A percentile compares a stretch with the other conserved stretches of the same genome.
These are phyloP conservation scores for Colletotrichum sp. DNA, from an alignment of 2,329 filamentous ascomycete genomes.

Conservation along the genomic window DNA sequence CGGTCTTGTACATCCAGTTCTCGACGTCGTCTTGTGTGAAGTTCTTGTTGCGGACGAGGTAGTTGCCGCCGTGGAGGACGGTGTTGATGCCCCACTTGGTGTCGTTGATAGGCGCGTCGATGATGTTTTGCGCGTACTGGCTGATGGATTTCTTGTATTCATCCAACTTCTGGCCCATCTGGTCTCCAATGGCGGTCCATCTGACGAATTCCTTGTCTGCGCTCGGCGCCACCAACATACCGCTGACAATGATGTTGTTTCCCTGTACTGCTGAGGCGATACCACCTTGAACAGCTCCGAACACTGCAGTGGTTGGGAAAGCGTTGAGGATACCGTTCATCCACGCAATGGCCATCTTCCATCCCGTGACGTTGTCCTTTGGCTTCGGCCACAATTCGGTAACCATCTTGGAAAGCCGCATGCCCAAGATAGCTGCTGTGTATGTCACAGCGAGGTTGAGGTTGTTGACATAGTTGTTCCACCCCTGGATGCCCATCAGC, in stretches of 20 bases:
- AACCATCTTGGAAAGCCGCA: neutral
- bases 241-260: neutral
- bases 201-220: neutral
- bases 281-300: neutral
- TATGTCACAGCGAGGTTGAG: neutral
- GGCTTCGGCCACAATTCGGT: neutral
- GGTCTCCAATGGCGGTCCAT: neutral
- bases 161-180: neutral
- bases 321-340: neutral
- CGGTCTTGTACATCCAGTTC: neutral
- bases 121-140: neutral
- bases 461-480: slow-evolving; percentile 22
- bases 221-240: neutral
- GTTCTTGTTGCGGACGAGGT: neutral
- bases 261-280: neutral
- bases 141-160: neutral
- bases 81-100: slow-evolving; percentile 5
- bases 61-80: neutral
- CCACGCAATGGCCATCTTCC: neutral
- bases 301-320: neutral
- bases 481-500: slow-evolving; percentile 13
- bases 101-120: neutral
- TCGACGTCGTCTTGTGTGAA: slow-evolving; percentile 1
- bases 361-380: neutral
- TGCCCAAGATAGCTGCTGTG: neutral